Evolutionary conservation across 106 monocot species (phyloP).

Genomic region (Dendrobium huoshanense): DNA sequence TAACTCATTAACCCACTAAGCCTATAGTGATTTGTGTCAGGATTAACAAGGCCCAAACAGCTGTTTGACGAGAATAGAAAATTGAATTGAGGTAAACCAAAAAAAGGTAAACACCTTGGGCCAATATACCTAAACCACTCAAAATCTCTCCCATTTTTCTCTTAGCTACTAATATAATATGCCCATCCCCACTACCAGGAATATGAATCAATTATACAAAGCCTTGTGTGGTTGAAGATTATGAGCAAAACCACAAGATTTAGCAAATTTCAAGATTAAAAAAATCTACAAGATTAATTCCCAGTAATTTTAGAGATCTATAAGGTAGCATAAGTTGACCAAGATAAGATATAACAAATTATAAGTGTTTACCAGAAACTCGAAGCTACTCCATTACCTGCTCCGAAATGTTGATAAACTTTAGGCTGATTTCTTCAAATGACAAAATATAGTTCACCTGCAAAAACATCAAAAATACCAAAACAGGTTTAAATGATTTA

Average conservation of each 20-base stretch:
- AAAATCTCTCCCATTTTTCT: not conserved
- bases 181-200: not conserved
- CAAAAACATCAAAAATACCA: conserved; percentile 15
- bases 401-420: conserved; percentile 79
- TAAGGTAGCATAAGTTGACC: not conserved
- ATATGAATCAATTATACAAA: not conserved
- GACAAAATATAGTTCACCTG: conserved; percentile 85
- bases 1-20: not conserved
- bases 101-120: not conserved
- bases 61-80: not conserved
- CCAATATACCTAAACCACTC: not conserved
- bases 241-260: not conserved
- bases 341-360: conserved; percentile 1
- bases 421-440: conserved; percentile 98
- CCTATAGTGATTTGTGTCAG: not conserved
- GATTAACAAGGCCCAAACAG: not conserved
- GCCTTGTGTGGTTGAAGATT: not conserved
- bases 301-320: not conserved
- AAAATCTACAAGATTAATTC: not conserved
- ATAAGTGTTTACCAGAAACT: not conserved
- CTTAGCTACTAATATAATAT: not conserved
- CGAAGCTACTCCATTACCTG: conserved; percentile 44
- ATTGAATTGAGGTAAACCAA: not conserved
- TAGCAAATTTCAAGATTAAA: not conserved
- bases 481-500: not conserved